Percentiles rank a stretch among this genome's conserved stretches.
Evolutionary conservation across 2,329 filamentous ascomycete species (phyloP).

Genomic region (Arthrobotrys megalospora): DNA sequence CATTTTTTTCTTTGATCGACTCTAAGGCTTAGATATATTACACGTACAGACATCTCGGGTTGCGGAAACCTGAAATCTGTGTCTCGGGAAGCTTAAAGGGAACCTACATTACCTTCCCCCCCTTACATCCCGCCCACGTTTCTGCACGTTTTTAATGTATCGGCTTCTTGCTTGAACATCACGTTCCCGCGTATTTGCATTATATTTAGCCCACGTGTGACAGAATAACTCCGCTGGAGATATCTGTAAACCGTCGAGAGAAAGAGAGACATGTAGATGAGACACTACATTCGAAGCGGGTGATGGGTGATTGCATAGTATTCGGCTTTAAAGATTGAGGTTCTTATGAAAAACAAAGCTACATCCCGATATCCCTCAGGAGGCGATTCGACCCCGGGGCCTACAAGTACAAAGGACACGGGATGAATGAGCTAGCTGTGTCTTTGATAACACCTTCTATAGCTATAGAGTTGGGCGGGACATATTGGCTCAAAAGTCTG

Average conservation of each 20-base stretch:
- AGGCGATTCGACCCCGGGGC: background rate
- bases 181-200: conserved; percentile 16
- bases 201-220: conserved; percentile 12
- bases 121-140: conserved; percentile 26
- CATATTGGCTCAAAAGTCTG: no score
- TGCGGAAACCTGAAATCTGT: conserved; percentile 10
- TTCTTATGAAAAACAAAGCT: background rate
- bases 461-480: no score
- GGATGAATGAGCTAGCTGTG: no score
- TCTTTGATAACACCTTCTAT: no score
- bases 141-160: conserved; percentile 1
- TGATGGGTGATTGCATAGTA: conserved; percentile 2
- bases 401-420: background rate
- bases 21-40: conserved; percentile 2
- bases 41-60: conserved; percentile 5
- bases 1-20: background rate
- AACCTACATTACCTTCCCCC: conserved; percentile 7
- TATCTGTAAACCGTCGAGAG: background rate
- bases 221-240: background rate
- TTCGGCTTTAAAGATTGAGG: background rate
- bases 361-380: background rate
- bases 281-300: background rate
- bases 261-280: background rate
- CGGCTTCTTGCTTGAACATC: conserved; percentile 20
- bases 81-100: conserved; percentile 26